These are phyloP conservation scores for Pseudogymnoascus sp. DNA, from an alignment of 2,329 filamentous ascomycete genomes.

Conservation along the genomic window DNA sequence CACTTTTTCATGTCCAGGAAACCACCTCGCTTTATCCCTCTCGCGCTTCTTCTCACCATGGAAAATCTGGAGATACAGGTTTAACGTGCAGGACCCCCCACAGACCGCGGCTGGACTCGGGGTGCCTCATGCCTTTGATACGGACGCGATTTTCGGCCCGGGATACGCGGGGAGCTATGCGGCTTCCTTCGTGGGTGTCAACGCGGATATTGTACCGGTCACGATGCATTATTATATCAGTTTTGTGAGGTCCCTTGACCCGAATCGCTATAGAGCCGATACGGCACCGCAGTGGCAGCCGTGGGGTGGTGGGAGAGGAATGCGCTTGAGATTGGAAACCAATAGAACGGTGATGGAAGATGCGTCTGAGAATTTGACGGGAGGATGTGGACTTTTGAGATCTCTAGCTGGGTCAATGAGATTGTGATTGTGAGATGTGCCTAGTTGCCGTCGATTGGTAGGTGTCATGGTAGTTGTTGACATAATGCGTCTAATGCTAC, in stretches of 20 bases:
- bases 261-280: constrained; percentile 27
- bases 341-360: constrained; percentile 24
- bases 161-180: constrained; percentile 21
- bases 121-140: constrained; percentile 28
- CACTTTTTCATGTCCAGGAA: constrained; percentile 38
- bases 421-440: not conserved
- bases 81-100: constrained; percentile 34
- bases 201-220: constrained; percentile 18
- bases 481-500: too few species aligned
- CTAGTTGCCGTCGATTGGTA: not conserved
- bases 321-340: constrained; percentile 17
- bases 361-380: constrained; percentile 18
- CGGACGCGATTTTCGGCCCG: constrained; percentile 29
- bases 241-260: constrained; percentile 33
- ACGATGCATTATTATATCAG: constrained; percentile 34
- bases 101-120: constrained; percentile 29
- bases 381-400: constrained; percentile 25
- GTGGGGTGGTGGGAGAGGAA: not conserved
- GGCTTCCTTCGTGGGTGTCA: constrained; percentile 26
- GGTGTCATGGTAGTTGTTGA: too few species aligned
- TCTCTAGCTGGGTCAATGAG: constrained; percentile 17
- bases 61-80: constrained; percentile 29
- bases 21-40: constrained; percentile 18
- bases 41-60: not conserved
- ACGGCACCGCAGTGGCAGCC: constrained; percentile 20